Evolutionary conservation across 2,329 filamentous ascomycete genomes (phyloP), one percentile per base, ranked within the genome.

Genomic region (Colletotrichum sp.): DNA sequence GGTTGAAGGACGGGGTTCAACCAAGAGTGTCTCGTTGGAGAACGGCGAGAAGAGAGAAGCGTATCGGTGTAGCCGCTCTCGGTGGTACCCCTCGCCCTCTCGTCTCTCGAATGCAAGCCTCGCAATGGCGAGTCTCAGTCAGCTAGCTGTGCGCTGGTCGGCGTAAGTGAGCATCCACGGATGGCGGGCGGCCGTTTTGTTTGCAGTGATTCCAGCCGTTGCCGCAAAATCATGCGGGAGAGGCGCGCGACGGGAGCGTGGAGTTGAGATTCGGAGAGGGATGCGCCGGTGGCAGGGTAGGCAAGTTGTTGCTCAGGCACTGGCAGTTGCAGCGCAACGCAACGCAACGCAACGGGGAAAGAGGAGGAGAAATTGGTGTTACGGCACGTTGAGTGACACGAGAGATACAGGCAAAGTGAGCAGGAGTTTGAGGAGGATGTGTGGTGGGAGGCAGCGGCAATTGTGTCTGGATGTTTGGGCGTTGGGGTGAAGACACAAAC

Each of bases 381-480:
- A 74, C 76, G 65, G 52, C 44, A 76, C 68, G 36, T 30, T 62
- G 59, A 68, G 76, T 67, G 65, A 68, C 73, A 77, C 69, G 30
- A 71, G 34, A 52, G 69, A 77, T 49, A 67, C 69, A 60, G 69
- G 69, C 60, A 65, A 30, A 67, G 28, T 21, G 60, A 72, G 59
- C 39, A 39, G 39, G 57, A 77, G 44, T 77, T 67, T 73, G 74
- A 75, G 72, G 67, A 67, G 57, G 52, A 52, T 70, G 59, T 18
- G 69, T 34, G 66, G 55, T 60, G 57, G 59, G 69, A 69, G 60
- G 69, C 52, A 24, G 73, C 60, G 69, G 59, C 63, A 77, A 49
- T 68, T 57, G 69, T 69, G 72, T 75, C 32, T 67, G 70, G 26
- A 69, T 71, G 44, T 72, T 69, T 77, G 75, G 71, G 71, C 66